Conservation (phyloP, 208 protist species). For the Acanthamoeba sp. region DNA sequence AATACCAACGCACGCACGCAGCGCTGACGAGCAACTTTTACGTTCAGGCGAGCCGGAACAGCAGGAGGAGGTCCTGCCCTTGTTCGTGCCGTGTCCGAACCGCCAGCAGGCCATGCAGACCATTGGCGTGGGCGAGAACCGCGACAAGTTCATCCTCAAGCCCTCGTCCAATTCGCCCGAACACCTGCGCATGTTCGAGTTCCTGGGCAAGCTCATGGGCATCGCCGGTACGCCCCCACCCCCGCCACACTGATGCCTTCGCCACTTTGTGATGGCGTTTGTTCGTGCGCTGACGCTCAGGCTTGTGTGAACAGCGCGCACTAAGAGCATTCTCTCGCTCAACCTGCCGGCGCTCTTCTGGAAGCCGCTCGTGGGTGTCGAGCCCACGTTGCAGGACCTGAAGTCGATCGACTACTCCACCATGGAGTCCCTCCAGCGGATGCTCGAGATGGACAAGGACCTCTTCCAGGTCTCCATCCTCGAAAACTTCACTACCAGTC, state of each 20-base stretch:
- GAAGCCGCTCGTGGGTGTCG: conserved; percentile 91
- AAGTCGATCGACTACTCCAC: conserved; percentile 56
- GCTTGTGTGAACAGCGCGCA: conserved; percentile 90
- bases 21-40: too few relatives aligned
- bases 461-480: conserved; percentile 51
- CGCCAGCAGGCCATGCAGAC: conserved; percentile 23
- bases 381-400: not conserved
- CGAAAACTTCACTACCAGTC: conserved; percentile 68
- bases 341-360: conserved; percentile 95
- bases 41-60: not conserved
- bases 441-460: conserved; percentile 50
- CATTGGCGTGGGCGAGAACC: conserved; percentile 75
- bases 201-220: conserved; percentile 96
- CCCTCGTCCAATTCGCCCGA: conserved; percentile 55
- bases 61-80: conserved; percentile 71
- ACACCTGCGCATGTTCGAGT: conserved; percentile 89
- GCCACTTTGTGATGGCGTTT: not conserved
- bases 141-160: conserved; percentile 78
- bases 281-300: not conserved
- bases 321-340: conserved; percentile 93
- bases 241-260: not conserved
- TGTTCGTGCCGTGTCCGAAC: conserved; percentile 63
- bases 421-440: conserved; percentile 43
- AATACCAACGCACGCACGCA: too few relatives aligned
- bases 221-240: conserved; percentile 90